phyloP scores from a whole-genome alignment of 1,139 yeast species.

The Geotrichum macrosporum region DNA sequence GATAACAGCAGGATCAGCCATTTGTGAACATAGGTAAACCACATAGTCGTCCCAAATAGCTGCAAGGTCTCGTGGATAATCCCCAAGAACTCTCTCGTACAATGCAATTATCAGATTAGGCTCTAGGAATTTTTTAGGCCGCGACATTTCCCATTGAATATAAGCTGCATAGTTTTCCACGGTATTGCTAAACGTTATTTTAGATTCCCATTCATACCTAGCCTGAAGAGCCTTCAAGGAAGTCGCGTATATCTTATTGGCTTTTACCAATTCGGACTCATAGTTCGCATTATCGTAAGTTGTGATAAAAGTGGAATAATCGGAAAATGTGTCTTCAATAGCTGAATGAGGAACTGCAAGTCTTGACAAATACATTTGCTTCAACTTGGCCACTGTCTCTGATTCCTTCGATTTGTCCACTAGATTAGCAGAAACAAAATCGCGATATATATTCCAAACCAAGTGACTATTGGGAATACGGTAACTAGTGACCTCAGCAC shows the following conservation, averaged over 20 bases:
- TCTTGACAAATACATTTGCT: slow-evolving; percentile 39
- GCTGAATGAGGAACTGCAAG: slow-evolving; percentile 44
- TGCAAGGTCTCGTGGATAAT: slow-evolving; percentile 23
- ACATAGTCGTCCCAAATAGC: slow-evolving; percentile 36
- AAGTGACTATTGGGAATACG: slow-evolving; percentile 40
- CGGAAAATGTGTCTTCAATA: slow-evolving; percentile 44
- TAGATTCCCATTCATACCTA: slow-evolving; percentile 28
- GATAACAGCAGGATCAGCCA: slow-evolving; percentile 8
- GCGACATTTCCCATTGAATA: slow-evolving; percentile 31
- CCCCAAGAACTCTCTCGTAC: slow-evolving; percentile 30
- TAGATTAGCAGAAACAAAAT: slow-evolving; percentile 18
- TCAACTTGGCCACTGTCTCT: slow-evolving; percentile 25
- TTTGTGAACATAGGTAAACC: slow-evolving; percentile 21
- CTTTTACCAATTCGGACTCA: slow-evolving; percentile 41
- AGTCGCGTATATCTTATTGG: slow-evolving; percentile 39
- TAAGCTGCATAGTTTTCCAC: slow-evolving; percentile 34
- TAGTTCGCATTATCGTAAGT: slow-evolving; percentile 36
- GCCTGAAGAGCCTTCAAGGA: slow-evolving; percentile 34
- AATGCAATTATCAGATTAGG: slow-evolving; percentile 23
- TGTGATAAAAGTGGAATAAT: slow-evolving; percentile 46
- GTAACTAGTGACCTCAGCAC: slow-evolving; percentile 35
- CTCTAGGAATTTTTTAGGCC: slow-evolving; percentile 24
- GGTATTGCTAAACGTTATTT: slow-evolving; percentile 22
- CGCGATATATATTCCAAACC: slow-evolving; percentile 40
- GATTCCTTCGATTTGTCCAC: slow-evolving; percentile 21